phyloP scores from a whole-genome alignment of 345 rosid genomes.

The Eucalyptus tenuipes region DNA sequence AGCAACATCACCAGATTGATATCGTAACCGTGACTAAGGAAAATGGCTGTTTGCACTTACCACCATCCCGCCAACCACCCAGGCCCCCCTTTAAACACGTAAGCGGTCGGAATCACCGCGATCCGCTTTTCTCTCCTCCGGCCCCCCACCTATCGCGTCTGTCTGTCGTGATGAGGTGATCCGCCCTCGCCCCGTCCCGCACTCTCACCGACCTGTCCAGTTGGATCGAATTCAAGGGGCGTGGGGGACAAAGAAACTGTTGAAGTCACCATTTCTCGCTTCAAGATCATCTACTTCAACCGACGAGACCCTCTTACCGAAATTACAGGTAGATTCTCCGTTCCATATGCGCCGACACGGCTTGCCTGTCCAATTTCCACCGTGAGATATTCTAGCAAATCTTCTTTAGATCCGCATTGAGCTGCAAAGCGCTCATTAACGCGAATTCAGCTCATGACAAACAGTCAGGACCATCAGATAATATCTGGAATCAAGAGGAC shows the following conservation, averaged over 20 bases:
- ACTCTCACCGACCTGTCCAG: not conserved
- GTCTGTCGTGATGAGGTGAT: not conserved
- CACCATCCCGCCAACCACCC: not conserved
- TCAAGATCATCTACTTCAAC: not conserved
- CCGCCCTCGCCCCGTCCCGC: not conserved
- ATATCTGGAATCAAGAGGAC: not conserved
- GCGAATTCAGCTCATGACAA: not conserved
- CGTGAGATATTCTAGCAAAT: not conserved
- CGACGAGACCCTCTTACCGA: not conserved
- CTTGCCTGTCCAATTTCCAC: not conserved
- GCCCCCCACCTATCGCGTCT: not conserved
- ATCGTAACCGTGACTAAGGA: not conserved
- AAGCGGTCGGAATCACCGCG: not conserved
- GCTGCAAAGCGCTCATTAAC: not conserved
- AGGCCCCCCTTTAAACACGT: not conserved
- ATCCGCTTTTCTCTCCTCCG: not conserved
- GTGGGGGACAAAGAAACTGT: too few species aligned
- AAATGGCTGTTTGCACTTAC: not conserved
- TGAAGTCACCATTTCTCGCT: too few species aligned
- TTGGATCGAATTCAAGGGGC: not conserved
- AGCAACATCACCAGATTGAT: not conserved
- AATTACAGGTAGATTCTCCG: not conserved
- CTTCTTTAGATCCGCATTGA: not conserved
- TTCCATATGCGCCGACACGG: not conserved
- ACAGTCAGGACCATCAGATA: not conserved